A percentile compares a stretch with the other conserved stretches of the same genome.
phyloP scores from a whole-genome alignment of 257 asterid species.

The Lavandula angustifolia region DNA sequence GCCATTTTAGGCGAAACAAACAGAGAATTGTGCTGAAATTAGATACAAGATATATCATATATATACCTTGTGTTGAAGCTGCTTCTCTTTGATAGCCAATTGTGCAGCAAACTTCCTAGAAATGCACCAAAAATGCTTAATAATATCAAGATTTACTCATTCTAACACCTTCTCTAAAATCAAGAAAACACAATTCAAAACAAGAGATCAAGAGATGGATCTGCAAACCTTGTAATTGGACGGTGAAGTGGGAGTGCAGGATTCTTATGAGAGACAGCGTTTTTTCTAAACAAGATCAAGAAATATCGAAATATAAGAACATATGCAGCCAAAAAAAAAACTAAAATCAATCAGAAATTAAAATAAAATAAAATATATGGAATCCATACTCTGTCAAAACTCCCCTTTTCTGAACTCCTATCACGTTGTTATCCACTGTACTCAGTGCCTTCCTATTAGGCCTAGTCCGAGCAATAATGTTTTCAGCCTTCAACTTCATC shows the following conservation, averaged over 20 bases:
- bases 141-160: too few relatives aligned
- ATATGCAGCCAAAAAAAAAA: background rate
- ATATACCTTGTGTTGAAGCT: conserved; percentile 42
- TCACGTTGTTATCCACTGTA: conserved; percentile 55
- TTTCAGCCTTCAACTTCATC: conserved; percentile 32
- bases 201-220: conserved; percentile 14
- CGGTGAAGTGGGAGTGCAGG: conserved; percentile 59
- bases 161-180: background rate
- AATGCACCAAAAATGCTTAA: conserved; percentile 19
- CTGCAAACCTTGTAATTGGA: conserved; percentile 70
- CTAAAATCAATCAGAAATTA: background rate
- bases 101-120: conserved; percentile 65
- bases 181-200: conserved; percentile 6
- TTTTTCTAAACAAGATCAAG: conserved; percentile 45
- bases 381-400: conserved; percentile 53
- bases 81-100: conserved; percentile 48
- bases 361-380: background rate
- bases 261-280: conserved; percentile 43
- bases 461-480: conserved; percentile 15
- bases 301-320: background rate
- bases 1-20: conserved; percentile 1
- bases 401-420: conserved; percentile 55
- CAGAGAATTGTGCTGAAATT: background rate
- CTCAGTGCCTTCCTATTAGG: conserved; percentile 67
- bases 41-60: background rate